These are phyloP conservation scores for Chytriomyces sp. DNA, from an alignment of 192 early-diverging fungal species.

Conservation along the genomic window DNA sequence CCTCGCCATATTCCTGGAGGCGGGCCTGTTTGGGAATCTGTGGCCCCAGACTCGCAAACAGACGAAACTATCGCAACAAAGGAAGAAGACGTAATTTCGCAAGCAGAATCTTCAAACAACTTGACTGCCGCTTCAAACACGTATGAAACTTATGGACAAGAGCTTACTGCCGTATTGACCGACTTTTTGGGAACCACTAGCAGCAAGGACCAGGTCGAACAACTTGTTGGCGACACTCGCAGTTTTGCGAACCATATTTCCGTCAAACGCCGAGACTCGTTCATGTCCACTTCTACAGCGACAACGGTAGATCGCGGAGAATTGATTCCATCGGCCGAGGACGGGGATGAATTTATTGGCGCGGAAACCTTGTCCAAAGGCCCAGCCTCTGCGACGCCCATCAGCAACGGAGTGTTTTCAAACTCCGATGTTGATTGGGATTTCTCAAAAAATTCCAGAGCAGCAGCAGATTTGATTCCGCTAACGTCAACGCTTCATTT, in stretches of 20 bases:
- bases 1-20: slow-evolving; percentile 19
- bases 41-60: background rate
- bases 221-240: background rate
- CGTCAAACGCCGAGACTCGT: background rate
- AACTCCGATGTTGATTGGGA: no score
- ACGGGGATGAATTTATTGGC: background rate
- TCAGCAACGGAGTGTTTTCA: no score
- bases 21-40: slow-evolving; percentile 16
- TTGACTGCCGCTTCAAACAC: background rate
- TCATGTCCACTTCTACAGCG: background rate
- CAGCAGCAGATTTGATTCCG: no score
- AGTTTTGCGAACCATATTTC: background rate
- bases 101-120: no score
- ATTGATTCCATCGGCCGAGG: background rate
- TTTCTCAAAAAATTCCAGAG: no score
- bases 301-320: background rate
- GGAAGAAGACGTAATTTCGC: background rate
- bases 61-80: background rate
- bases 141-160: background rate
- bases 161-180: background rate
- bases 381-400: no score
- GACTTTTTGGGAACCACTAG: background rate
- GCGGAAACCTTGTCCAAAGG: background rate
- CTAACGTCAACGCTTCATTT: background rate
- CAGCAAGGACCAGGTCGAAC: background rate